Evolutionary conservation across 306 rosid species (phyloP), one percentile per base, ranked within the genome.

Genomic region (Quercus engelmannii): DNA sequence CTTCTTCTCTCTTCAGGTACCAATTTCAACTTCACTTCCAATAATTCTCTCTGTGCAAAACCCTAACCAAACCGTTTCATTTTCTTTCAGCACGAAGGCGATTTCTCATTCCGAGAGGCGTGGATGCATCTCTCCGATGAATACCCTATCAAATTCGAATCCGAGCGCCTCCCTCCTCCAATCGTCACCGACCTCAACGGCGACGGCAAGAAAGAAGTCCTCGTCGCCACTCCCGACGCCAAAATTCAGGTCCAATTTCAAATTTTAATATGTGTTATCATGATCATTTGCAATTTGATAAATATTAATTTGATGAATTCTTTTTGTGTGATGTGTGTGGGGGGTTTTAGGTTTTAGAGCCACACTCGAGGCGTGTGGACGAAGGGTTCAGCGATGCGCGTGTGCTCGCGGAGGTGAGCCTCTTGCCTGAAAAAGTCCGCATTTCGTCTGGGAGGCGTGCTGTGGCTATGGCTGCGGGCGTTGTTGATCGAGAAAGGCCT

Each of bases 41-140:
- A 79, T 21, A 78, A 57, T 14, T 52, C 1, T 68, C 79, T 41
- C 46, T 41, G 46, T 41, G 17, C 10, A 18, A 35, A 55, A 10
- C 25, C 43, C 74, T 68, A n/a, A 4, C 87, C 77, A 64, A 81
- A 74, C 79, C 61, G 5, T 55, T 19, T 11, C 41, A 19, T 67
- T 67, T 28, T 75, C 17, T 75, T 56, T 76, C 86, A 96, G 98
- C 98, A 93, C 80, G 98, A 96, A 21, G 98, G 98, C 55, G 98
- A 96, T 77, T 89, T 96, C 84, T 89, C 98, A 12, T 93, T 93
- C 88, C 83, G 90, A 85, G 98, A 96, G 19, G 96, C 97, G 41
- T 96, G 99, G 99, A 89, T 96, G 96, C 98, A 90, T 77, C 88
- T 96, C 2, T 83, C 92, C 69, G 98, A 96, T 46, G 99, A 96